Percentiles rank a stretch among this genome's conserved stretches.
Evolutionary conservation across 306 rosid genomes (phyloP).

Genomic region (Hippophae tibetana): DNA sequence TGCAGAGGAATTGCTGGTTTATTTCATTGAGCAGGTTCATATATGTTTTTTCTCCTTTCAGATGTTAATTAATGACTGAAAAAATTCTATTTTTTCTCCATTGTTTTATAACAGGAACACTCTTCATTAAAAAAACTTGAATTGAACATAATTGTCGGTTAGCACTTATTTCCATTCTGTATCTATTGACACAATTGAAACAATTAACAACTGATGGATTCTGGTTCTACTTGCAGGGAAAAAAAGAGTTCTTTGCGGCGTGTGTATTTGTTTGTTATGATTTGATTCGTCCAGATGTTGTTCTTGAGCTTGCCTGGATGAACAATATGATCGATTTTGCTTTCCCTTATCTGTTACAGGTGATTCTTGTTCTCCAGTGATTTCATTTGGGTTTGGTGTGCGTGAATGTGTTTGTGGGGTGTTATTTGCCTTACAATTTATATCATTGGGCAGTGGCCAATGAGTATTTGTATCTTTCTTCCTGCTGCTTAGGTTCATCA

Average conservation of each 20-base stretch:
- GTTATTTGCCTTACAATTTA: no score
- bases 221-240: slow-evolving; percentile 57
- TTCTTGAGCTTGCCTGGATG: slow-evolving; percentile 92
- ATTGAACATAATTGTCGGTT: no score
- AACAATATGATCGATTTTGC: slow-evolving; percentile 93
- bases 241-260: slow-evolving; percentile 97
- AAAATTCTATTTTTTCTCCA: no score
- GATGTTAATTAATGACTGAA: no score
- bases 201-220: background rate
- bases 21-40: slow-evolving; percentile 82
- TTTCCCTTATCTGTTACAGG: slow-evolving; percentile 90
- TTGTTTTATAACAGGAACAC: no score
- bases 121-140: no score
- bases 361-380: slow-evolving; percentile 10
- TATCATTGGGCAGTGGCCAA: no score
- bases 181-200: background rate
- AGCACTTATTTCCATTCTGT: no score
- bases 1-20: slow-evolving; percentile 92
- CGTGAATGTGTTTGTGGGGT: no score
- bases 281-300: slow-evolving; percentile 73
- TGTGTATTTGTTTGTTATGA: slow-evolving; percentile 96
- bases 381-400: slow-evolving; percentile 1
- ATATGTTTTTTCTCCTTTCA: background rate
- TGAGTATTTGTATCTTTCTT: background rate
- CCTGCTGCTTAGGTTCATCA: background rate